Conservation (phyloP, 2,329 filamentous ascomycete species). For the Trichophyton verrucosum region DNA sequence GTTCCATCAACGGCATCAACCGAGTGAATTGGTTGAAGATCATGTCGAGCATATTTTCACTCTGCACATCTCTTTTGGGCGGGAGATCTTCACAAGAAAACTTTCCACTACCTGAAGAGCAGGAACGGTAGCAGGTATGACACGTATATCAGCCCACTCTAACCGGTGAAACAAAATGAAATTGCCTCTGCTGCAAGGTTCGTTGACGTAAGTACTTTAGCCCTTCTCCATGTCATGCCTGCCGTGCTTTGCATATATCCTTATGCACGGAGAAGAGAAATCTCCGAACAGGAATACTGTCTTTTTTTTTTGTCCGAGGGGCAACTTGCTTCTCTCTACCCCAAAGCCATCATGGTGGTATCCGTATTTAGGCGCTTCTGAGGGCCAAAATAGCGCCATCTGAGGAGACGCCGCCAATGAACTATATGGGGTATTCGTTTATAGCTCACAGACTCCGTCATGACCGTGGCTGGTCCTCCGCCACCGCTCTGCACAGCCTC, state of each 20-base stretch:
- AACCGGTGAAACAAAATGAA: not conserved
- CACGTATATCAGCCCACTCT: not conserved
- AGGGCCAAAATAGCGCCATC: not conserved
- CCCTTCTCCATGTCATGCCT: not conserved
- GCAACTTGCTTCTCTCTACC: too few relatives aligned
- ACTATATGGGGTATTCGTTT: not conserved
- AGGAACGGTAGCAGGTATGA: not conserved
- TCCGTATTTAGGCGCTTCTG: too few relatives aligned
- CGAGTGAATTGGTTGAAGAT: not conserved
- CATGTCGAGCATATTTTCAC: not conserved
- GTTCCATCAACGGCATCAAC: not conserved
- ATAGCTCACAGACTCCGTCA: not conserved
- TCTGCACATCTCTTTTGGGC: not conserved
- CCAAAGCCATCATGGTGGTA: too few relatives aligned
- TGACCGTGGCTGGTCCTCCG: not conserved
- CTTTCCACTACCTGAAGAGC: not conserved
- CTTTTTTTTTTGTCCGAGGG: not conserved
- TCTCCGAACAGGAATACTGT: not conserved
- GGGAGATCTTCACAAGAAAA: not conserved
- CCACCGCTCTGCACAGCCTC: not conserved
- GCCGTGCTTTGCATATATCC: too few relatives aligned
- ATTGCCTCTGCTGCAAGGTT: not conserved
- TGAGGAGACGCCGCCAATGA: too few relatives aligned
- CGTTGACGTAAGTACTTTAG: not conserved
- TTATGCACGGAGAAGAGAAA: not conserved